Evolutionary conservation across 2,329 filamentous ascomycete species (phyloP), one percentile per base, ranked within the genome.

Genomic region (Penicillium sp.): DNA sequence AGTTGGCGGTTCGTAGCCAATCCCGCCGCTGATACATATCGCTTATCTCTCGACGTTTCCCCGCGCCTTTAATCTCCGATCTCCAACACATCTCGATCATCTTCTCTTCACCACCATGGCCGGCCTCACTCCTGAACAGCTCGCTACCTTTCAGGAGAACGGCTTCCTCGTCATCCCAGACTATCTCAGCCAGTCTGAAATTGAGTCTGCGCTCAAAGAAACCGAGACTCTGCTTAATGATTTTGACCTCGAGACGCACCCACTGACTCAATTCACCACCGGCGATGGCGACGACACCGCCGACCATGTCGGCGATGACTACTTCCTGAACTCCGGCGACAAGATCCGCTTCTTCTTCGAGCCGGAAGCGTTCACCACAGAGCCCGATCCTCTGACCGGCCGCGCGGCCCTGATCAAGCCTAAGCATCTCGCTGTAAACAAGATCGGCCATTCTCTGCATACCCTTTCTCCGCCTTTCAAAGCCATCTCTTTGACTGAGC

Each of bases 291-390:
- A 85, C 64, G 75, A 81, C 68, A 74, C 74, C 42, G 71, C 69
- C 42, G 82, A 86, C n/a, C 93, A 97, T 74, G 89, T 96, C 10
- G 92, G 93, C 57, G 94, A 97, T 76, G 85, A 88, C 68, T 99
- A 99, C 80, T 97, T 99, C 76, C 84, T 97, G 2, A 81, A 80
- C 1, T 94, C 88, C 3, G 91, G 90, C 56, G 89, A 97, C 79
- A 93, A 96, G 75, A 79, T 97, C 56, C 88, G 91, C 54, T 97
- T 95, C 81, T 97, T 97, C 81, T 95, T 97, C 73, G 93, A 97
- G 74, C 90, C 95, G 74, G 92, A 94, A 73, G 93, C 93, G 58
- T 56, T 60, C 71, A 59, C 61, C 26, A 41, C 64, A 1, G 45
- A 60, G 2, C 60, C 63, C 0, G 59, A 63, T 52, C 58, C 64